Evolutionary conservation across 371 early-diverging fungal species (phyloP).

Genomic region (Polyrhizophydium stewartii): DNA sequence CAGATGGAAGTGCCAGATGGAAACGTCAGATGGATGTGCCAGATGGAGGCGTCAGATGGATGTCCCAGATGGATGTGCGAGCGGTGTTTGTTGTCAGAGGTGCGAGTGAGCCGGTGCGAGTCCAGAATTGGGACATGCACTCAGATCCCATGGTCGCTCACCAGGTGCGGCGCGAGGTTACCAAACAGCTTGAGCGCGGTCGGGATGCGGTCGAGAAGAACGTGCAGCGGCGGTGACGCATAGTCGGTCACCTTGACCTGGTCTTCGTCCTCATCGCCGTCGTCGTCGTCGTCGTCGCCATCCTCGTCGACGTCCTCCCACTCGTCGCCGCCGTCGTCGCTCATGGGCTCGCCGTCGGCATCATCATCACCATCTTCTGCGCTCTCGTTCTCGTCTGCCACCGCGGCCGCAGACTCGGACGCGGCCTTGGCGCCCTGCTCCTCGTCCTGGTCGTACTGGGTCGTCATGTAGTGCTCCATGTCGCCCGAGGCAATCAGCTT

Average conservation of each 20-base stretch:
- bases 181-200: constrained; percentile 8
- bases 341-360: background rate
- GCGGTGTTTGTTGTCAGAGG: no score
- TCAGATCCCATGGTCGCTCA: no score
- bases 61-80: no score
- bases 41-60: no score
- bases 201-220: constrained; percentile 8
- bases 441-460: constrained; percentile 26
- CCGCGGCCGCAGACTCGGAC: no score
- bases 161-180: background rate
- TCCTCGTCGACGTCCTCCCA: background rate
- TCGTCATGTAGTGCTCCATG: constrained; percentile 29
- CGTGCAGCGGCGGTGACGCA: constrained; percentile 17
- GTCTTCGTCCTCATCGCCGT: constrained; percentile 4
- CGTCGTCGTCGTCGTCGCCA: constrained; percentile 7
- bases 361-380: background rate
- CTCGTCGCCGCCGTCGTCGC: background rate
- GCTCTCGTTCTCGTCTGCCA: constrained; percentile 2
- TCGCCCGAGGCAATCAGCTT: constrained; percentile 21
- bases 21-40: constrained; percentile 2
- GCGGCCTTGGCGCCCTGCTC: constrained; percentile 8
- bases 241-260: constrained; percentile 10
- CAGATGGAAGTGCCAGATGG: constrained; percentile 9
- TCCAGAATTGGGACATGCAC: no score
- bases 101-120: background rate